These are phyloP conservation scores for Microdochium paspali DNA, from an alignment of 2,329 filamentous ascomycete species.

Conservation along the genomic window DNA sequence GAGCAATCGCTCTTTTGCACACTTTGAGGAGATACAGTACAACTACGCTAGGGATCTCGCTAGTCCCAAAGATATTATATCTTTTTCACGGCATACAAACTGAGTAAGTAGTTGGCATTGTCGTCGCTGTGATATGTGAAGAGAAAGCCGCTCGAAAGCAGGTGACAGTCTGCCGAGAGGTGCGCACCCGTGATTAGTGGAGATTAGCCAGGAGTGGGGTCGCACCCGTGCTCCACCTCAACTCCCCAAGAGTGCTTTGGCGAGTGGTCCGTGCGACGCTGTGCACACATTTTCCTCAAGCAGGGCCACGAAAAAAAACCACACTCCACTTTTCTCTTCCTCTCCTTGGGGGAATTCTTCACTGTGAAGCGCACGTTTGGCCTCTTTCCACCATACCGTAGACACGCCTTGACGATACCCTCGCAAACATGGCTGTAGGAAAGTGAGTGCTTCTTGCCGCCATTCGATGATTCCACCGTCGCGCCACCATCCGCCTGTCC, in stretches of 20 bases:
- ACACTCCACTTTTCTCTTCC: neutral
- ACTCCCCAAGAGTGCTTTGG: no score
- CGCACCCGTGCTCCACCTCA: neutral
- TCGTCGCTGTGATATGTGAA: no score
- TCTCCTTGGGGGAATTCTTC: neutral
- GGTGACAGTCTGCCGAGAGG: no score
- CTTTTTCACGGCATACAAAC: no score
- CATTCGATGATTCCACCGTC: neutral
- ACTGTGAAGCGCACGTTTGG: neutral
- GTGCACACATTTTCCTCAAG: neutral
- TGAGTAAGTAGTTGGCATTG: no score
- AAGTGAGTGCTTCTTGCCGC: constrained; percentile 43
- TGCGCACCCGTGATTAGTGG: no score
- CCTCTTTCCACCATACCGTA: constrained; percentile 5
- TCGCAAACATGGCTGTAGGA: constrained; percentile 75
- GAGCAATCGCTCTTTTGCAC: no score
- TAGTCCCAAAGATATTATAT: no score
- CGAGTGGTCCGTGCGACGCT: constrained; percentile 1
- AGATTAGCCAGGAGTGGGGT: neutral
- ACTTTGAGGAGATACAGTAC: no score
- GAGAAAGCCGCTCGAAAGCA: no score
- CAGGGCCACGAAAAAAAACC: neutral
- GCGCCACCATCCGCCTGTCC: neutral
- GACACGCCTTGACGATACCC: constrained; percentile 26
- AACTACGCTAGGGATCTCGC: no score